Evolutionary conservation across 768 basidiomycete species (phyloP).

Genomic region (Punctularia strigosozonata): DNA sequence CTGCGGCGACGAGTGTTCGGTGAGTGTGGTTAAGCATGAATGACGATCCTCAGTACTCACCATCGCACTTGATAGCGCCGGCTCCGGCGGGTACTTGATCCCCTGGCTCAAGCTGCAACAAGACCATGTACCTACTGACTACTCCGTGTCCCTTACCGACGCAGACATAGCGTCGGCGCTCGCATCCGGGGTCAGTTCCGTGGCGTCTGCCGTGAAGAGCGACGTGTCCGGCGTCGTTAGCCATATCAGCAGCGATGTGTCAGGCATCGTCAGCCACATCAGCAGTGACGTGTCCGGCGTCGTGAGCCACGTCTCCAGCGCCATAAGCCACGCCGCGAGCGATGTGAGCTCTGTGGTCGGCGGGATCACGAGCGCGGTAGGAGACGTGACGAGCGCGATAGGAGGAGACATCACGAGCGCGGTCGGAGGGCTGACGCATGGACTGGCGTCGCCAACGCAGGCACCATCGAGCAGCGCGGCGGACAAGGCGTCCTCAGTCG

Average conservation of each 20-base stretch:
- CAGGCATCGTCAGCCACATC: background rate
- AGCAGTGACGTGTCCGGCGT: background rate
- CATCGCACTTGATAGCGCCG: constrained; percentile 21
- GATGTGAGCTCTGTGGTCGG: background rate
- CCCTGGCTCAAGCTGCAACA: constrained; percentile 58
- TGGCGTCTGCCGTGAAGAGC: too few relatives aligned
- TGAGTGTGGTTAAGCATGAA: constrained; percentile 10
- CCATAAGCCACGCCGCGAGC: background rate
- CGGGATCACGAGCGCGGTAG: background rate
- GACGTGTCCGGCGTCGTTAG: too few relatives aligned
- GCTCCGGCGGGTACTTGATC: constrained; percentile 43
- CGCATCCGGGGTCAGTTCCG: background rate
- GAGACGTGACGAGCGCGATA: background rate
- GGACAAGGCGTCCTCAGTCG: too few relatives aligned
- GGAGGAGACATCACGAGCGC: too few relatives aligned
- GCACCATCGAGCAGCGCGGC: too few relatives aligned
- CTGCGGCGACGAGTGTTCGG: constrained; percentile 31
- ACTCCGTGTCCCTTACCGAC: constrained; percentile 12
- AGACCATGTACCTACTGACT: constrained; percentile 38
- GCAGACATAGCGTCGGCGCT: background rate
- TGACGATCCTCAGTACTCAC: background rate
- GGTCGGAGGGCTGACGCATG: too few relatives aligned
- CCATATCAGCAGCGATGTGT: background rate
- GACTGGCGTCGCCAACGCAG: too few relatives aligned
- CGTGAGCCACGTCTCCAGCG: background rate